phyloP scores from a whole-genome alignment of 169 alveolate species.

The Babesia bigemina region DNA sequence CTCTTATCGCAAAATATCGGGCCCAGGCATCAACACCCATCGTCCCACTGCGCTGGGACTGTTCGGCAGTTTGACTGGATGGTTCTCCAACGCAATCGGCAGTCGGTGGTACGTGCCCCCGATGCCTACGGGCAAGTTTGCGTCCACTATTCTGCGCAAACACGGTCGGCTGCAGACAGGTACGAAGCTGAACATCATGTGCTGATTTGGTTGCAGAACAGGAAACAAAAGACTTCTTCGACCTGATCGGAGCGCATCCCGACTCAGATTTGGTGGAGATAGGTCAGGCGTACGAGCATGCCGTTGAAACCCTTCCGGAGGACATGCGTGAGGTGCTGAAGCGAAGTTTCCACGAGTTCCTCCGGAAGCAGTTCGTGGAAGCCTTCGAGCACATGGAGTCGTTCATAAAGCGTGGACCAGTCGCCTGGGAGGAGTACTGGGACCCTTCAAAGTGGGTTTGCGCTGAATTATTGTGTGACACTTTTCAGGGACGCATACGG shows the following conservation, averaged over 20 bases:
- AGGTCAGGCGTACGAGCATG: conserved; percentile 23
- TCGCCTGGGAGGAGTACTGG: conserved; percentile 67
- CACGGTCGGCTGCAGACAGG: conserved; percentile 65
- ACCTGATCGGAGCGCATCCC: conserved; percentile 22
- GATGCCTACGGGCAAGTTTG: conserved; percentile 53
- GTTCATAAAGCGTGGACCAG: conserved; percentile 45
- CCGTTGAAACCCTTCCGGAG: conserved; percentile 18
- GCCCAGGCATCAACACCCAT: background rate
- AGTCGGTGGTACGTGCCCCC: conserved; percentile 71
- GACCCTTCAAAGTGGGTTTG: conserved; percentile 50
- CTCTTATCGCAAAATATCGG: background rate
- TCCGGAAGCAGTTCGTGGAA: conserved; percentile 46
- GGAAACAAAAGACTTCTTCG: conserved; percentile 52
- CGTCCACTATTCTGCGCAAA: conserved; percentile 29
- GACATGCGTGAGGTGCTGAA: conserved; percentile 13
- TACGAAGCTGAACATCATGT: background rate
- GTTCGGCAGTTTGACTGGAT: conserved; percentile 19
- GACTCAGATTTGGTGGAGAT: conserved; percentile 37
- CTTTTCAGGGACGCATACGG: conserved; percentile 46
- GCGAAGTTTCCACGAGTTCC: conserved; percentile 15
- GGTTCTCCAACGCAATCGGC: conserved; percentile 27
- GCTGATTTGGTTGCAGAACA: conserved; percentile 36
- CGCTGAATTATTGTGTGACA: background rate
- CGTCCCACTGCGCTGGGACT: conserved; percentile 7
- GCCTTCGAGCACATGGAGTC: conserved; percentile 61